These are phyloP conservation scores for Microthlaspi erraticum DNA, from an alignment of 345 rosid genomes.

Conservation along the genomic window DNA sequence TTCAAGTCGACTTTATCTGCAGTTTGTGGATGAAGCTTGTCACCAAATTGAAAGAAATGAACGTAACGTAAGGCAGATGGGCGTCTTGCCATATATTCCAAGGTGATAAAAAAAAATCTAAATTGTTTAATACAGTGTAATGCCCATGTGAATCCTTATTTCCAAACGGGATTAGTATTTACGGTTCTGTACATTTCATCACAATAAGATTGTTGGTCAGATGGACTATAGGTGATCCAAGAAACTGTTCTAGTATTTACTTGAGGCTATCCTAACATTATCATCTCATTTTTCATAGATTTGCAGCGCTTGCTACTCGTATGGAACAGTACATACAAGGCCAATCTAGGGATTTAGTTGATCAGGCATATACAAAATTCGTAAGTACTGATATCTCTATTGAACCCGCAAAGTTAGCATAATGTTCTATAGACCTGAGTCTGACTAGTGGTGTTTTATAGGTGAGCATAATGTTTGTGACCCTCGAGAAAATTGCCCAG, in stretches of 20 bases:
- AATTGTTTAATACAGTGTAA: not conserved
- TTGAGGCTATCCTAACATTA: constrained; percentile 24
- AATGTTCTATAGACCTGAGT: not conserved
- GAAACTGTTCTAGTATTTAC: constrained; percentile 7
- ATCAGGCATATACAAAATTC: constrained; percentile 95
- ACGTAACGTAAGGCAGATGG: constrained; percentile 85
- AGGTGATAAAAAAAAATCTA: constrained; percentile 52
- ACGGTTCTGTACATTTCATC: constrained; percentile 5
- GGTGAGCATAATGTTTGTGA: constrained; percentile 96
- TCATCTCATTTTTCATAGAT: constrained; percentile 51
- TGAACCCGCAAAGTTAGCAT: constrained; percentile 4
- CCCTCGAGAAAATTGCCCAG: constrained; percentile 92
- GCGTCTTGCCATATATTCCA: constrained; percentile 91
- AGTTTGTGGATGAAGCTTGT: constrained; percentile 99
- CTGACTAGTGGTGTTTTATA: constrained; percentile 49
- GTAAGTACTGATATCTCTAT: constrained; percentile 57
- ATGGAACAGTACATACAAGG: constrained; percentile 99
- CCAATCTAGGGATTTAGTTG: constrained; percentile 97
- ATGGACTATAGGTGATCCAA: constrained; percentile 12
- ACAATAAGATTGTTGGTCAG: constrained; percentile 20
- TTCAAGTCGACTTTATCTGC: constrained; percentile 44
- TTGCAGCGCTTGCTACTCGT: constrained; percentile 97
- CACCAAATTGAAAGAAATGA: constrained; percentile 95
- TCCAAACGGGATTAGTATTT: not conserved
- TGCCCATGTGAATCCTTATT: constrained; percentile 1